Percentiles rank a stretch among this genome's conserved stretches.
phyloP scores from a whole-genome alignment of 495 filamentous ascomycete species.

The Tetracladium marchalianum region DNA sequence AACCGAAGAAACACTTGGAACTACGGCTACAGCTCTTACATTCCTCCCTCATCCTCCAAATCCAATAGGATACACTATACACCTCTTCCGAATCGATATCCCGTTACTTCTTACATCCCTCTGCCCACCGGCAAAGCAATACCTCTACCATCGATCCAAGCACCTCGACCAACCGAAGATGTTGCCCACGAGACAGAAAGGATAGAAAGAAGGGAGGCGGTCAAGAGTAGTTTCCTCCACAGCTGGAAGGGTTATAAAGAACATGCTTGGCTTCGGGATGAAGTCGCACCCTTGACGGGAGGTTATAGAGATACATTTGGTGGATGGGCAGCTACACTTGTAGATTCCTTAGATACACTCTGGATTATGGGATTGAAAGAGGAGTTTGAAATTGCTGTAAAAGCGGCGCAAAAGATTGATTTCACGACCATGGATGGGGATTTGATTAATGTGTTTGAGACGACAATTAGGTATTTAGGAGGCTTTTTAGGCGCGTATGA shows the following conservation, averaged over 20 bases:
- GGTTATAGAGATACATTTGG: slow-evolving; percentile 62
- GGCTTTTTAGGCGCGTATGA: slow-evolving; percentile 73
- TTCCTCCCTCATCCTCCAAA: not conserved
- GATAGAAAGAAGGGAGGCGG: slow-evolving; percentile 18
- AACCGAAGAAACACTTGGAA: slow-evolving; percentile 11
- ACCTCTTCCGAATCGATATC: slow-evolving; percentile 34
- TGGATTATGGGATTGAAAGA: slow-evolving; percentile 86
- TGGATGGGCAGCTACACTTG: slow-evolving; percentile 87
- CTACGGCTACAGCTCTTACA: slow-evolving; percentile 11
- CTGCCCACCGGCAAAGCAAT: slow-evolving; percentile 32
- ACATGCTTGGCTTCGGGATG: slow-evolving; percentile 73
- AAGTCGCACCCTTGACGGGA: slow-evolving; percentile 57
- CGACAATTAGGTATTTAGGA: slow-evolving; percentile 69
- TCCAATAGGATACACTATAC: slow-evolving; percentile 24
- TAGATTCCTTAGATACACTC: slow-evolving; percentile 79
- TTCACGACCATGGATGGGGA: slow-evolving; percentile 58
- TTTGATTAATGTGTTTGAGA: slow-evolving; percentile 63
- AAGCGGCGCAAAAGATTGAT: slow-evolving; percentile 64
- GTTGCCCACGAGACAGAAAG: slow-evolving; percentile 12
- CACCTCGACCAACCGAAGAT: slow-evolving; percentile 12
- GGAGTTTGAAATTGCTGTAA: slow-evolving; percentile 76
- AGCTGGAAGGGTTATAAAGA: slow-evolving; percentile 69
- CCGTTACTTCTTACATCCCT: slow-evolving; percentile 36
- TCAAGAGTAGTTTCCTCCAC: slow-evolving; percentile 58
- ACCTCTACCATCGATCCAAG: slow-evolving; percentile 16